Evolutionary conservation across 768 basidiomycete genomes (phyloP).

Genomic region (Tricholomella constricta): DNA sequence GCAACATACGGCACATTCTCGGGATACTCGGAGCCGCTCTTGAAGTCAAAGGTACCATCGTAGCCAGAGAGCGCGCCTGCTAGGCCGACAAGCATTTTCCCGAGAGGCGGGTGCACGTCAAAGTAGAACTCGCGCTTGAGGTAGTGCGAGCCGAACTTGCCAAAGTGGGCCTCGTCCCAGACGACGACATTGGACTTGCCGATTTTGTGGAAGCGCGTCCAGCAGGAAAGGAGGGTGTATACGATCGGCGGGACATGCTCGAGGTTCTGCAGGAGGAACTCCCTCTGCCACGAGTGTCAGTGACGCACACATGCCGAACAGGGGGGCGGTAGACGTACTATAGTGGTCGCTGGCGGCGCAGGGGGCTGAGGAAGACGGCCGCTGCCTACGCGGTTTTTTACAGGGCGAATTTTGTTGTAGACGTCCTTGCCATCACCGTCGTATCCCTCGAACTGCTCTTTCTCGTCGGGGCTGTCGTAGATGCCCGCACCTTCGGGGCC

Average conservation of each 20-base stretch:
- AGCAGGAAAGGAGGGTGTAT: constrained; percentile 93
- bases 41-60: constrained; percentile 90
- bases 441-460: constrained; percentile 31
- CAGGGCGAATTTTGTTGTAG: constrained; percentile 48
- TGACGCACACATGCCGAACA: constrained; percentile 16
- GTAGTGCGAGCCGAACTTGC: constrained; percentile 98
- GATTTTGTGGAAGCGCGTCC: constrained; percentile 93
- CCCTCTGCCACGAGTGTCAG: constrained; percentile 48
- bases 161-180: constrained; percentile 99
- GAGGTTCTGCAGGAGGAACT: constrained; percentile 78
- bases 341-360: constrained; percentile 65
- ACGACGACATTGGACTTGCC: constrained; percentile 85
- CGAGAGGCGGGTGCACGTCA: constrained; percentile 97
- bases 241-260: constrained; percentile 77
- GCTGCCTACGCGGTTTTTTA: constrained; percentile 47
- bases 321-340: constrained; percentile 40
- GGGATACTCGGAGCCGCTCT: constrained; percentile 86
- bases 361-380: constrained; percentile 63
- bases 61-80: constrained; percentile 91
- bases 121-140: constrained; percentile 99
- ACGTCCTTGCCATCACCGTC: constrained; percentile 57
- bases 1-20: constrained; percentile 86
- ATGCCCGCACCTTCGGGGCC: constrained; percentile 17
- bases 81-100: constrained; percentile 98
- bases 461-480: constrained; percentile 22